Base-by-base conservation (phyloP, 2,329 filamentous ascomycete species). In the Nemania sp. region DNA sequence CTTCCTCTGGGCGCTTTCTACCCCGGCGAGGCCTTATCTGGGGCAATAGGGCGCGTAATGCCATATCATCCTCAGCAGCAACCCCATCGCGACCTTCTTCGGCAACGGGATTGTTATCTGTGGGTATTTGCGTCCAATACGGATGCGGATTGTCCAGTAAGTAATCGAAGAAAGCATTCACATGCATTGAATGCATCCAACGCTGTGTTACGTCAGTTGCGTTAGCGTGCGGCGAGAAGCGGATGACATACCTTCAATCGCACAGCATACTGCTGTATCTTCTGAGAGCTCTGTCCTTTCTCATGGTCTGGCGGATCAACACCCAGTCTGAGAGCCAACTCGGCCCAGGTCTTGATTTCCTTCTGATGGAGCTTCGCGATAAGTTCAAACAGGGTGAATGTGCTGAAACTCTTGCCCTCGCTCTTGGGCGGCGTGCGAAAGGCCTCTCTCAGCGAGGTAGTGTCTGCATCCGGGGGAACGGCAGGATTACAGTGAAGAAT, bases 181-280 rank as follows among this genome's bases (percentile, higher is more conserved):
- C 89, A 78, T 97, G 94, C 92, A 97, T 95, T 5, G 94, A 94
- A 78, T 93, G 93, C 93, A 98, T 96, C 94, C 94, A 98, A 77
- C 95, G 90, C 92, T 79, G 64, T 24, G 24, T 56, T 35, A 52
- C 64, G 74, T 75, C 66, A 77, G 73, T 70, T 52, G 55, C 93
- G 74, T 45, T 54, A n/a, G 43, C 15, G 43, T 47, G 24, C 1
- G 32, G 57, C 29, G 45, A 60, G 38, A 45, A 32, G 5, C 18
- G 43, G 43, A 59, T 61, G 56, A 66, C 62, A 24, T 80, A 94
- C 93, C 88, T 98, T 98, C 65, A 98, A 82, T 66, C 94, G 88
- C 54, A 98, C 94, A 51, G 93, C 93, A 83, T 97, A 98, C 79
- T 98, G 94, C 78, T 97, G 93, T 66, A 98, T 92, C 79, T 97